A percentile compares a stretch with the other conserved stretches of the same genome.
phyloP scores from a whole-genome alignment of 768 basidiomycete species.

The Termitomyces titanicus region DNA sequence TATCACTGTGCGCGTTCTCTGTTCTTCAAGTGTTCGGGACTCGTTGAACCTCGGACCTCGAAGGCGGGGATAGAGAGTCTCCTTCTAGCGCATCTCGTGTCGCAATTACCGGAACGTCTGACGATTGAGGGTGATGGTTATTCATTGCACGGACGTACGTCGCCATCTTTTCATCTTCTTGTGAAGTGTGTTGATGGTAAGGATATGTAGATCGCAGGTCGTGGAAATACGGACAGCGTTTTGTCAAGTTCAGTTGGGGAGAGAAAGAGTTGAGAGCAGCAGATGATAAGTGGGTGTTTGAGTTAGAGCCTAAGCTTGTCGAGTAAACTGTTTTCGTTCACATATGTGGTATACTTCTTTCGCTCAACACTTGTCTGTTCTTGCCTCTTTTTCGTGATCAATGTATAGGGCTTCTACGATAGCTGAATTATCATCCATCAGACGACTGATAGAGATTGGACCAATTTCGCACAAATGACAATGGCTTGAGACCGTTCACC shows the following conservation, averaged over 20 bases:
- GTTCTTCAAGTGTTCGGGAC: background rate
- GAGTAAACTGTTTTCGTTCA: background rate
- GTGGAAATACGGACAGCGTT: conserved; percentile 27
- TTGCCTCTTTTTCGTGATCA: background rate
- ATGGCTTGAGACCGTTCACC: no score
- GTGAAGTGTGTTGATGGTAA: no score
- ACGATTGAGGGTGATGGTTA: conserved; percentile 28
- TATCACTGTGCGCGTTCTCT: conserved; percentile 27
- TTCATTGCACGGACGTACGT: conserved; percentile 26
- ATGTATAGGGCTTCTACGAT: no score
- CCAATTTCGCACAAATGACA: no score
- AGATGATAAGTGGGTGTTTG: conserved; percentile 32
- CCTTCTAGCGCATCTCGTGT: conserved; percentile 26
- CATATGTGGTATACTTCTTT: background rate
- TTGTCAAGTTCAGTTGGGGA: conserved; percentile 28
- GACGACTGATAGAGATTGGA: no score
- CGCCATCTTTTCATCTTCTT: background rate
- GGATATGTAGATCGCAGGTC: conserved; percentile 20
- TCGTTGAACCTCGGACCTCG: background rate
- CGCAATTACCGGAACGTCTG: conserved; percentile 24
- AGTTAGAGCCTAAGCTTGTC: conserved; percentile 16
- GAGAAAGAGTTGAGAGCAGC: conserved; percentile 17
- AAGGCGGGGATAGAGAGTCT: conserved; percentile 33
- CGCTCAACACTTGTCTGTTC: background rate
- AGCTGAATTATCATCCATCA: no score